A percentile compares a stretch with the other conserved stretches of the same genome.
phyloP scores from a whole-genome alignment of 371 early-diverging fungal species.

The Conidiobolus incongruus region DNA sequence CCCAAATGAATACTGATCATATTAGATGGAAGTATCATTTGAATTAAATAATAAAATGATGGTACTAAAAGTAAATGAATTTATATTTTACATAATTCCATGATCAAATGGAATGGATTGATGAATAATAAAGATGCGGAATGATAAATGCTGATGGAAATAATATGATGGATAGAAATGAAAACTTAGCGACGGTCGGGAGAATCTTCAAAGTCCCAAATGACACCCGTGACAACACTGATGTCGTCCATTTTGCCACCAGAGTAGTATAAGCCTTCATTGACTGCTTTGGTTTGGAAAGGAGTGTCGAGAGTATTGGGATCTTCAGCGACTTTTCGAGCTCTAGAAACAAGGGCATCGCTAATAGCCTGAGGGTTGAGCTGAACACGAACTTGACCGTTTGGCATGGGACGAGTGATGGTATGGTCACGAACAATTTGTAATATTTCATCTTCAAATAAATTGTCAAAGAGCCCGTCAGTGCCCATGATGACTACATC shows the following conservation, averaged over 20 bases:
- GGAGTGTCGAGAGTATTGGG: slow-evolving; percentile 47
- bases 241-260: slow-evolving; percentile 76
- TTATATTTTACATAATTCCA: too few species aligned
- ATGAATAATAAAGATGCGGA: too few species aligned
- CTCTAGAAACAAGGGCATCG: slow-evolving; percentile 48
- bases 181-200: slow-evolving; percentile 5
- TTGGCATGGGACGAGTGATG: slow-evolving; percentile 10
- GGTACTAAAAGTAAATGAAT: too few species aligned
- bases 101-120: too few species aligned
- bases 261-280: slow-evolving; percentile 50
- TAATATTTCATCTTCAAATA: slow-evolving; percentile 59
- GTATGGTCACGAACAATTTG: slow-evolving; percentile 38
- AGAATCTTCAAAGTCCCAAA: slow-evolving; percentile 24
- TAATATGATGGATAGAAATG: slow-evolving; percentile 7
- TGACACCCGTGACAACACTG: slow-evolving; percentile 48
- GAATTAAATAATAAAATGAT: too few species aligned
- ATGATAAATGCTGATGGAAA: too few species aligned
- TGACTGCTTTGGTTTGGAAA: slow-evolving; percentile 57
- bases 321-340: slow-evolving; percentile 59
- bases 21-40: too few species aligned
- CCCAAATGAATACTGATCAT: too few species aligned
- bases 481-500: slow-evolving; percentile 55
- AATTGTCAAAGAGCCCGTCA: slow-evolving; percentile 62
- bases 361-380: slow-evolving; percentile 41
- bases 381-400: slow-evolving; percentile 4